A percentile compares a stretch with the other conserved stretches of the same genome.
Conservation (phyloP, 805 yeast species). For the Pichia gijzeniarum region DNA sequence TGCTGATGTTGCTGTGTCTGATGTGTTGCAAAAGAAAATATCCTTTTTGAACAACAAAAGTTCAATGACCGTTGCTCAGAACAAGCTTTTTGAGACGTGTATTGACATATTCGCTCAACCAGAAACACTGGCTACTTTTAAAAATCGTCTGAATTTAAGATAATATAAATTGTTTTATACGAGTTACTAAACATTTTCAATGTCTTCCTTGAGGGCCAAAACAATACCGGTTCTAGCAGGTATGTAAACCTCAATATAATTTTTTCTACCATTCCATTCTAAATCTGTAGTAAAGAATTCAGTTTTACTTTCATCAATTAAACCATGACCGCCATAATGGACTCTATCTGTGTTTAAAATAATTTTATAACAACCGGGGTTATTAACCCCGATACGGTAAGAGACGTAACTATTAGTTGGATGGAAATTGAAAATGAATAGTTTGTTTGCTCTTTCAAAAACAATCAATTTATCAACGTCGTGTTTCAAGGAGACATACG, state of each 20-base stretch:
- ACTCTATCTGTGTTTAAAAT: slow-evolving; percentile 68
- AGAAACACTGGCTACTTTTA: background rate
- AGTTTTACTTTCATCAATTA: slow-evolving; percentile 51
- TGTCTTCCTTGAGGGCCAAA: slow-evolving; percentile 38
- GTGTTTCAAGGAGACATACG: slow-evolving; percentile 82
- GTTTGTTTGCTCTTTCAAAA: slow-evolving; percentile 78
- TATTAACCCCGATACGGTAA: slow-evolving; percentile 86
- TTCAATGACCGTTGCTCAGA: slow-evolving; percentile 18
- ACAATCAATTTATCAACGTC: slow-evolving; percentile 85
- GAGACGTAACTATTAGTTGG: slow-evolving; percentile 78
- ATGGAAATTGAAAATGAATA: slow-evolving; percentile 88
- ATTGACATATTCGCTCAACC: slow-evolving; percentile 20
- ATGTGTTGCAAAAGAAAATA: slow-evolving; percentile 22
- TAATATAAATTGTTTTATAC: background rate
- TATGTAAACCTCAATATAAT: slow-evolving; percentile 70
- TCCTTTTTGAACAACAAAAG: slow-evolving; percentile 21
- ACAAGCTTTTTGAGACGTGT: slow-evolving; percentile 19
- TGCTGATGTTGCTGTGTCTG: slow-evolving; percentile 25
- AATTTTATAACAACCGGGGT: slow-evolving; percentile 67
- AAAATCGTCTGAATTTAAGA: background rate
- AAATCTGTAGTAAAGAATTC: slow-evolving; percentile 66
- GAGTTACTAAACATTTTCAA: slow-evolving; percentile 8
- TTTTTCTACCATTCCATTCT: slow-evolving; percentile 72
- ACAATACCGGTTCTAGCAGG: slow-evolving; percentile 74
- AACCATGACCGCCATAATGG: slow-evolving; percentile 74